These are phyloP conservation scores for Trichoderma guizhouense DNA, from an alignment of 2,329 filamentous ascomycete genomes.

Conservation along the genomic window DNA sequence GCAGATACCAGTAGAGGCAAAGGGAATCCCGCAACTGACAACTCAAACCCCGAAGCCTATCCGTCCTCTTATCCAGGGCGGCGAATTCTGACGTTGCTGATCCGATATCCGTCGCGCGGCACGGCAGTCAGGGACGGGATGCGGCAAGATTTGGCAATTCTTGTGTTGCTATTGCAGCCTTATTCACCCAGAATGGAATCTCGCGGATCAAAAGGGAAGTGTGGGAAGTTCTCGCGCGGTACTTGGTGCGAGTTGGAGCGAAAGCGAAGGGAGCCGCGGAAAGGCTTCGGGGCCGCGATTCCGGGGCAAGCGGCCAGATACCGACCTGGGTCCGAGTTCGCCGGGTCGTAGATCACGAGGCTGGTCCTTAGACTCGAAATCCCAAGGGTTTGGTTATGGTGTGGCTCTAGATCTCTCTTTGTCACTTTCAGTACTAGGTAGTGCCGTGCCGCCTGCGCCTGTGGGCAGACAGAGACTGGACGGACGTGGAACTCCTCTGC, in stretches of 20 bases:
- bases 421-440: neutral
- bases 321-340: conserved; percentile 12
- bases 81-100: neutral
- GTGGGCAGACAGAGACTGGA: neutral
- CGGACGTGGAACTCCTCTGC: neutral
- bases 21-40: neutral
- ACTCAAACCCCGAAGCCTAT: neutral
- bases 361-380: neutral
- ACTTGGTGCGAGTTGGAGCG: neutral
- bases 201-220: neutral
- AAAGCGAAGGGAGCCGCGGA: neutral
- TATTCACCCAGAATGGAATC: neutral
- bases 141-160: neutral
- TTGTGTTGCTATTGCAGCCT: neutral
- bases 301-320: neutral
- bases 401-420: conserved; percentile 6
- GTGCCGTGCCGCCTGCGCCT: neutral
- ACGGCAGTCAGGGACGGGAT: neutral
- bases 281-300: neutral
- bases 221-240: neutral
- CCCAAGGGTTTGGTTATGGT: conserved; percentile 4
- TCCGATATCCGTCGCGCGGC: neutral
- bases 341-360: conserved; percentile 9
- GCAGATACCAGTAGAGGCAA: neutral
- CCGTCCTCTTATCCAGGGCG: neutral